These are phyloP conservation scores for Vitis rupestris DNA, from an alignment of 164 flowering plant species.

Conservation along the genomic window DNA sequence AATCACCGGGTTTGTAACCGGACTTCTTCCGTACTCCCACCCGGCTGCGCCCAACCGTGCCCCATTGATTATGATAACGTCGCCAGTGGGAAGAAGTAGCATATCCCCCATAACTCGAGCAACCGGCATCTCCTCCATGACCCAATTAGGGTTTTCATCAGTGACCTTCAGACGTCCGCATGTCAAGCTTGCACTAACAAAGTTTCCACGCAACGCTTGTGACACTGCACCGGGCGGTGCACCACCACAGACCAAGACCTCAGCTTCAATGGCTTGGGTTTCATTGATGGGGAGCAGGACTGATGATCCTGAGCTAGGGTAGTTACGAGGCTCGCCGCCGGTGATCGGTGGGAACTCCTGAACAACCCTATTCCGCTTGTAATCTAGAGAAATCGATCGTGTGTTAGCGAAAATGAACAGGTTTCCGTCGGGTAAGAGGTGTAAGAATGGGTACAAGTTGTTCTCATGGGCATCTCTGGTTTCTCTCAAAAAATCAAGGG, in stretches of 20 bases:
- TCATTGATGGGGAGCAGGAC: constrained; percentile 50
- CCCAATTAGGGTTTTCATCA: constrained; percentile 45
- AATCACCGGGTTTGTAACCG: constrained; percentile 43
- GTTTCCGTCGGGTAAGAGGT: constrained; percentile 58
- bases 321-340: constrained; percentile 43
- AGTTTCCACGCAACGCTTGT: constrained; percentile 19
- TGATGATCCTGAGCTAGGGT: constrained; percentile 66
- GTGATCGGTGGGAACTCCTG: constrained; percentile 44
- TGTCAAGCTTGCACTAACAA: constrained; percentile 24
- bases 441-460: constrained; percentile 60
- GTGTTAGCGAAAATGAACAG: constrained; percentile 64
- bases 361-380: constrained; percentile 29
- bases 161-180: constrained; percentile 47
- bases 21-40: constrained; percentile 43
- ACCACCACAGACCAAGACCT: constrained; percentile 64
- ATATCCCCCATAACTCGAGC: constrained; percentile 67
- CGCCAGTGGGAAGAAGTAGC: constrained; percentile 58
- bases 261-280: constrained; percentile 21
- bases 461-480: constrained; percentile 38
- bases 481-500: constrained; percentile 33
- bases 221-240: constrained; percentile 30
- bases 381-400: constrained; percentile 39
- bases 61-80: constrained; percentile 56
- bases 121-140: constrained; percentile 57
- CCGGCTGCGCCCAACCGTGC: constrained; percentile 53